These are phyloP conservation scores for Monotropa hypopitys DNA, from an alignment of 179 eudicot species.

Conservation along the genomic window DNA sequence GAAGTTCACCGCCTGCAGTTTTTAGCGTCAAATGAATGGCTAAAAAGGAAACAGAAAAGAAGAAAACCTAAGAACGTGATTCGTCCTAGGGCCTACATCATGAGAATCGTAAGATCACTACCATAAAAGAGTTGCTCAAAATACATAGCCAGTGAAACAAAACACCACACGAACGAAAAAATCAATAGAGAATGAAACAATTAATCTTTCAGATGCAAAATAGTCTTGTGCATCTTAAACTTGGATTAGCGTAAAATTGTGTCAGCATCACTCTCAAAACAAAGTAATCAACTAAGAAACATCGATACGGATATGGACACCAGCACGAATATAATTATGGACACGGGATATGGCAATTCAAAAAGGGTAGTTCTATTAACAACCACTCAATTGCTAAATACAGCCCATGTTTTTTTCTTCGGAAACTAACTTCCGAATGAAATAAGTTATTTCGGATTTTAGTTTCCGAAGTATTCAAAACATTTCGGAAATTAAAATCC, in stretches of 20 bases:
- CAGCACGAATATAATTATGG: neutral
- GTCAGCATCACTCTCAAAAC: neutral
- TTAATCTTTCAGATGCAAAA: neutral
- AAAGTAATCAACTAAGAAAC: neutral
- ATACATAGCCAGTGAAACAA: neutral
- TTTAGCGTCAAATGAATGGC: neutral
- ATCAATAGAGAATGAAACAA: neutral
- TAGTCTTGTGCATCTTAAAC: neutral
- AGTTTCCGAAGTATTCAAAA: too few relatives aligned
- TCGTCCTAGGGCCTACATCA: neutral
- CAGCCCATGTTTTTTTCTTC: too few relatives aligned
- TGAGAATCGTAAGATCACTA: neutral
- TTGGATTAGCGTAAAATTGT: neutral
- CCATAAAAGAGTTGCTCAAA: neutral
- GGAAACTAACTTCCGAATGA: too few relatives aligned
- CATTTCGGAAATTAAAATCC: too few relatives aligned
- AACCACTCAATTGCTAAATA: too few relatives aligned
- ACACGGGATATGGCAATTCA: too few relatives aligned
- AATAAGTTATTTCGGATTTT: too few relatives aligned
- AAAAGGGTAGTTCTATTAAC: too few relatives aligned
- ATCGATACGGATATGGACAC: neutral
- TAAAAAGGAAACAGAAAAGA: neutral
- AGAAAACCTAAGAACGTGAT: neutral
- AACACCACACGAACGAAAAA: neutral
- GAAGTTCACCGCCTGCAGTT: conserved; percentile 70